Conservation (phyloP, 2,329 filamentous ascomycete species). For the Hypoxylon sp. region DNA sequence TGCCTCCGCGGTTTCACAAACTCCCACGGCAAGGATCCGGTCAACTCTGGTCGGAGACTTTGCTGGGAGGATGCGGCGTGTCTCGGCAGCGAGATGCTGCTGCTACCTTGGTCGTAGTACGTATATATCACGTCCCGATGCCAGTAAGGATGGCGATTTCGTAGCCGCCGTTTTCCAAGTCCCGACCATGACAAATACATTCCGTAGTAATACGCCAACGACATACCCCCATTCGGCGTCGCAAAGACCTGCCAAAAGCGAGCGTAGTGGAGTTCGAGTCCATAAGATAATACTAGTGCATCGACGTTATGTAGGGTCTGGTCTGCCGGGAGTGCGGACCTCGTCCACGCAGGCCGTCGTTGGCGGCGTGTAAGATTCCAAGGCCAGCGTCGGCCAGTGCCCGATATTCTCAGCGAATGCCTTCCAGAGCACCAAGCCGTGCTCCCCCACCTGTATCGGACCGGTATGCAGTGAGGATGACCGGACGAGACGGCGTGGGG, state of each 20-base stretch:
- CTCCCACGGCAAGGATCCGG: neutral
- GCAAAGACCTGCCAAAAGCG: slow-evolving; percentile 29
- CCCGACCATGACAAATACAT: slow-evolving; percentile 33
- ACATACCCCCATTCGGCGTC: slow-evolving; percentile 30
- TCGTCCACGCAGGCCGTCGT: slow-evolving; percentile 6
- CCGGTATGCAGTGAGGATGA: slow-evolving; percentile 25
- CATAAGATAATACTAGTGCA: slow-evolving; percentile 20
- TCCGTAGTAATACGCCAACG: slow-evolving; percentile 28
- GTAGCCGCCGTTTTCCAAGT: slow-evolving; percentile 19
- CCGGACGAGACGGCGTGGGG: slow-evolving; percentile 25
- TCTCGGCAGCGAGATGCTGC: neutral
- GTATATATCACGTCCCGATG: neutral
- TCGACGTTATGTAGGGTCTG: slow-evolving; percentile 10
- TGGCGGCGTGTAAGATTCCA: slow-evolving; percentile 20
- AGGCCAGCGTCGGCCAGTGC: slow-evolving; percentile 19
- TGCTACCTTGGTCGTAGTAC: neutral
- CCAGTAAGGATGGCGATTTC: neutral
- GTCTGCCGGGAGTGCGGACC: slow-evolving; percentile 6
- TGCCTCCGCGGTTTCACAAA: slow-evolving; percentile 6
- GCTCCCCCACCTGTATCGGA: slow-evolving; percentile 25
- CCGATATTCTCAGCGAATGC: slow-evolving; percentile 8
- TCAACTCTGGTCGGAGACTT: neutral
- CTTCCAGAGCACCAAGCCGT: slow-evolving; percentile 25
- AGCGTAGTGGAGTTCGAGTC: slow-evolving; percentile 19
- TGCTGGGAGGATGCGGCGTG: neutral